Base-by-base conservation (phyloP, 2,329 filamentous ascomycete species). In the Colletotrichum ledebouriae region DNA sequence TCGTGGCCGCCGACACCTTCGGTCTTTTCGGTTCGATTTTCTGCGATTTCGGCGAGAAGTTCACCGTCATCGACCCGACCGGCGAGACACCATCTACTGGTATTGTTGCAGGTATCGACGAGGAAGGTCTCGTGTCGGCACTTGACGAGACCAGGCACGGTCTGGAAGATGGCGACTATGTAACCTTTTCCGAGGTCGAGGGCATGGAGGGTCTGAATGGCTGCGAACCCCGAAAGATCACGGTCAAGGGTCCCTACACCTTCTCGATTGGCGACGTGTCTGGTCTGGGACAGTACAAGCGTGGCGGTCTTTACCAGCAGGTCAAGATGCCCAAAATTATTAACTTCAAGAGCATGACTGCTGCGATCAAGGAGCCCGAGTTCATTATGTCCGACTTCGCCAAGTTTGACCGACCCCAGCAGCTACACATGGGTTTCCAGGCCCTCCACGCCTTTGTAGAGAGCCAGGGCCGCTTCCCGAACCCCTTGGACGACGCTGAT, bases 311-410 rank as follows among this genome's bases (percentile, higher is more conserved):
- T 68, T 99, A 92, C 79, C 91, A 93, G 44, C 96, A 99, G 80
- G 96, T 98, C 80, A 99, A 98, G 87, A 98, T 98, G 95, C 96
- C 96, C 58, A 97, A 96, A 83, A 88, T 94, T 62, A 82, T 98
- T 75, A 88, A 96, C 78, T 99, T 98, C 82, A 93, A 97, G 83
- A 85, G 89, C 46, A 88, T 98, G 65, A 90, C 90, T 47, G 83
- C 88, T 59, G 89, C 97, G 69, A 81, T 98, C 64, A 93, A 93
- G 80, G 92, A 94, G 66, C 96, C 96, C 2, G 95, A 98, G 75
- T 89, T 97, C 71, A 82, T 98, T 75, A 89, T 97, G 69, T 97
- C 96, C 22, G 96, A 99, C 78, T 99, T 94, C 77, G 96, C 96
- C 80, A 99, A 99, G 80, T 98, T 98, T 73, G 96, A 98, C 79